Evolutionary conservation across 345 rosid species (phyloP), one percentile per base, ranked within the genome.

Genomic region (Murraya paniculata): DNA sequence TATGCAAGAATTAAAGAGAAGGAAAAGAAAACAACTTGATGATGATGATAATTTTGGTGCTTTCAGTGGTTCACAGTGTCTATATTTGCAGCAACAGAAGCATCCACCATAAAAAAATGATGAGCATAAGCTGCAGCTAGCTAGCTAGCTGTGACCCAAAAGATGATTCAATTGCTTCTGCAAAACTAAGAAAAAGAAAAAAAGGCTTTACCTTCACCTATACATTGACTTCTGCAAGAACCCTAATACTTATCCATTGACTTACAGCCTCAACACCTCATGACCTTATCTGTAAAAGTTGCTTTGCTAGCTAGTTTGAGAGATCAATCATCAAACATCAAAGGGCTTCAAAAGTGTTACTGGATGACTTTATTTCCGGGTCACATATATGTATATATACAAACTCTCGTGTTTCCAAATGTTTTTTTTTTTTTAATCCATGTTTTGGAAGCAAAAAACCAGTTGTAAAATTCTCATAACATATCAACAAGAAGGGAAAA

Each of bases 261-360:
- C 36, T 72, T 53, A 77, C 21, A 82, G 75, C 85, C 84, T 82
- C 82, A 78, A 69, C 14, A 31, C 77, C 82, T 67, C 83, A 77
- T 79, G 67, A 78, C 36, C 56, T 27, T 27, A 80, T 57, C 72
- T 19, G 64, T n/a, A 7, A 11, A 71, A 6, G 57, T 6, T 41
- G 14, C 66, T 68, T 76, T 18, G 28, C 41, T 68, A 68, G 30
- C 24, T 61, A 10, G 41, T 74, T 55, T n/a, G 61, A 67, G 50
- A 25, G 68, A 74, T 82, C 82, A 35, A 33, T 41, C 41, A 73
- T 59, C 57, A 53, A 53, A 18, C 50, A 11, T 25, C 19, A 19
- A 39, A 41, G 35, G 13, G 57, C n/a, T 39, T 41, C 28, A 21
- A 31, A 18, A 53, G 22, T 19, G 18, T 53, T 53, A 53, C 57